phyloP scores from a whole-genome alignment of 176 grass and related monocot species.

The Aechmea fasciata region DNA sequence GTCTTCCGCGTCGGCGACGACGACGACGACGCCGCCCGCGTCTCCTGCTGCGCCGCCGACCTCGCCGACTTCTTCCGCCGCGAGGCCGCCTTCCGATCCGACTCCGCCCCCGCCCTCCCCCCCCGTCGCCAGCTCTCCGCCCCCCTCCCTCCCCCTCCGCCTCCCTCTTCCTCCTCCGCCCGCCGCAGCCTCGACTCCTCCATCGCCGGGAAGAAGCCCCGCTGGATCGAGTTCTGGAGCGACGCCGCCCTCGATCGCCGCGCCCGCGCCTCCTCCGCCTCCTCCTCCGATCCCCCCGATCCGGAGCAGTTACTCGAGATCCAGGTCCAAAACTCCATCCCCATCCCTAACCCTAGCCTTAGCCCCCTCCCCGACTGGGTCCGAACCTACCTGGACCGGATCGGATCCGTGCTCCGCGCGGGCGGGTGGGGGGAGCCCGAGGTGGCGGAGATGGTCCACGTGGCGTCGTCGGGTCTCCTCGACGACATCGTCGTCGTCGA shows the following conservation, averaged over 20 bases:
- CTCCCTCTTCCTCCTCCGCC: constrained; percentile 16
- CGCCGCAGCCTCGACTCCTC: constrained; percentile 54
- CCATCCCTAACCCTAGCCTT: neutral
- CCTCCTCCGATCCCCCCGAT: neutral
- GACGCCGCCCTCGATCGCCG: constrained; percentile 29
- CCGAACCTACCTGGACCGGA: constrained; percentile 28
- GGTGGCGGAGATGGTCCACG: constrained; percentile 51
- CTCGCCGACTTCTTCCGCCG: constrained; percentile 59
- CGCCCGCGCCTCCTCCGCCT: neutral
- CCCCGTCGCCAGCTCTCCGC: constrained; percentile 48
- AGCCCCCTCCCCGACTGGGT: constrained; percentile 36
- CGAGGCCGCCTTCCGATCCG: constrained; percentile 32
- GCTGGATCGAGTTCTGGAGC: constrained; percentile 83
- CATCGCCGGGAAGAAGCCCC: constrained; percentile 49
- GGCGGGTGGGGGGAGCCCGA: constrained; percentile 50
- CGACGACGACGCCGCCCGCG: constrained; percentile 1
- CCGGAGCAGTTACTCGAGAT: constrained; percentile 32
- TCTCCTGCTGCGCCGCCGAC: constrained; percentile 52
- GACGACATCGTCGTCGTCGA: neutral
- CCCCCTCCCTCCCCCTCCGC: constrained; percentile 15
- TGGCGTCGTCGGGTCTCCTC: neutral
- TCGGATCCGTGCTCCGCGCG: constrained; percentile 28
- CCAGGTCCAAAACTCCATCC: neutral
- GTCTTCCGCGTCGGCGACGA: constrained; percentile 61
- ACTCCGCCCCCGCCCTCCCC: constrained; percentile 20